A percentile compares a stretch with the other conserved stretches of the same genome.
These are phyloP conservation scores for Eucalyptus decipiens DNA, from an alignment of 345 rosid genomes.

Conservation along the genomic window DNA sequence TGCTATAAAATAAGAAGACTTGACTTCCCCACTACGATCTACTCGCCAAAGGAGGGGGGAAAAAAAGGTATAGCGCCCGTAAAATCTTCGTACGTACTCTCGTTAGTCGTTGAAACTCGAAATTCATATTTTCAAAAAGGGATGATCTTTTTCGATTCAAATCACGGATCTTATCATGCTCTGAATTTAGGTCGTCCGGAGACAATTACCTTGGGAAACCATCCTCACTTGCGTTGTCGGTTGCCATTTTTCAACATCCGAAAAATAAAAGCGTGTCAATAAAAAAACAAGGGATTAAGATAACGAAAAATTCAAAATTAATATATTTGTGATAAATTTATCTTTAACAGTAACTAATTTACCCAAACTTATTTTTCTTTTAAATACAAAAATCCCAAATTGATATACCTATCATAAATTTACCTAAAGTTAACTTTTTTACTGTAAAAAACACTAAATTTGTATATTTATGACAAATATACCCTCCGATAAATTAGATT, in stretches of 20 bases:
- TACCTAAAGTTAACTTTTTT: too few species aligned
- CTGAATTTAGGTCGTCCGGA: neutral
- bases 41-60: neutral
- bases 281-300: neutral
- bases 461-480: too few species aligned
- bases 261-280: neutral
- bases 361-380: rapidly evolving
- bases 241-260: neutral
- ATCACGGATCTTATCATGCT: neutral
- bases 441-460: rapidly evolving
- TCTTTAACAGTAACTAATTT: rapidly evolving
- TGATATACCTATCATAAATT: rapidly evolving
- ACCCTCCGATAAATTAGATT: rapidly evolving
- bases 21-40: neutral
- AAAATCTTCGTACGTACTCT: neutral
- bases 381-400: too few species aligned
- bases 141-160: neutral
- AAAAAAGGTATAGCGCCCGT: neutral
- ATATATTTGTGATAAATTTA: too few species aligned
- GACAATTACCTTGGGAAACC: neutral
- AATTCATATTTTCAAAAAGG: neutral
- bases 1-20: neutral
- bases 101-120: neutral
- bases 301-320: too few species aligned
- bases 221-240: too few species aligned